Percentiles rank a stretch among this genome's conserved stretches.
phyloP scores from a whole-genome alignment of 805 yeast species.

The Cyberlindnera maritima region DNA sequence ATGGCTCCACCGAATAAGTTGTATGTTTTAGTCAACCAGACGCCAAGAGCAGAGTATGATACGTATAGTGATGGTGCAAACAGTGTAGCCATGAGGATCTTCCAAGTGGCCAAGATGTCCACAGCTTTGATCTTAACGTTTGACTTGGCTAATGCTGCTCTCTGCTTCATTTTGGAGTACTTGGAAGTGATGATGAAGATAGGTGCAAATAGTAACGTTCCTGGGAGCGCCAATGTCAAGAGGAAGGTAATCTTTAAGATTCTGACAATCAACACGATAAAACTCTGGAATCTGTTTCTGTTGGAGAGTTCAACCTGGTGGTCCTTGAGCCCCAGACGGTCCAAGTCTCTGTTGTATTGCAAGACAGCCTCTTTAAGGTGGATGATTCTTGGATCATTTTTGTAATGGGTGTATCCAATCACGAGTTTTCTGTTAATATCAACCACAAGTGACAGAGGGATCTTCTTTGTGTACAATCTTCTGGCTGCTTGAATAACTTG shows the following conservation, averaged over 20 bases:
- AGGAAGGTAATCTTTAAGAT: conserved; percentile 49
- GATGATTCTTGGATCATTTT: conserved; percentile 68
- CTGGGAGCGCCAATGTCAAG: conserved; percentile 72
- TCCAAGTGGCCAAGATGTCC: conserved; percentile 96
- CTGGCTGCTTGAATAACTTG: conserved; percentile 95
- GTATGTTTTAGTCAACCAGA: conserved; percentile 36
- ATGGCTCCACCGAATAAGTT: conserved; percentile 16
- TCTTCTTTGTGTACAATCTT: conserved; percentile 67
- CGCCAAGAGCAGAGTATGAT: conserved; percentile 57
- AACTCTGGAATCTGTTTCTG: conserved; percentile 44
- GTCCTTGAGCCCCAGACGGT: conserved; percentile 62
- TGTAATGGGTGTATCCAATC: conserved; percentile 75
- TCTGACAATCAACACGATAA: conserved; percentile 52
- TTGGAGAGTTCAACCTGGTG: conserved; percentile 64
- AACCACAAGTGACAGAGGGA: conserved; percentile 75
- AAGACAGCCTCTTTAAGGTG: conserved; percentile 61
- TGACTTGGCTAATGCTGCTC: conserved; percentile 82
- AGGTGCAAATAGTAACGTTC: conserved; percentile 79
- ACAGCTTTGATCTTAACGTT: conserved; percentile 85
- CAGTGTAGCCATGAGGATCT: conserved; percentile 77
- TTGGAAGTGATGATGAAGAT: conserved; percentile 71
- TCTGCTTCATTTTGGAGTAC: conserved; percentile 70
- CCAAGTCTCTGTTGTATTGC: conserved; percentile 63
- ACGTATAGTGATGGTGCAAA: conserved; percentile 83
- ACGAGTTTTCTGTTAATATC: conserved; percentile 87